Percentiles rank a stretch among this genome's conserved stretches.
Evolutionary conservation across 2,329 filamentous ascomycete species (phyloP).

Genomic region (Cladorrhinum sp.): DNA sequence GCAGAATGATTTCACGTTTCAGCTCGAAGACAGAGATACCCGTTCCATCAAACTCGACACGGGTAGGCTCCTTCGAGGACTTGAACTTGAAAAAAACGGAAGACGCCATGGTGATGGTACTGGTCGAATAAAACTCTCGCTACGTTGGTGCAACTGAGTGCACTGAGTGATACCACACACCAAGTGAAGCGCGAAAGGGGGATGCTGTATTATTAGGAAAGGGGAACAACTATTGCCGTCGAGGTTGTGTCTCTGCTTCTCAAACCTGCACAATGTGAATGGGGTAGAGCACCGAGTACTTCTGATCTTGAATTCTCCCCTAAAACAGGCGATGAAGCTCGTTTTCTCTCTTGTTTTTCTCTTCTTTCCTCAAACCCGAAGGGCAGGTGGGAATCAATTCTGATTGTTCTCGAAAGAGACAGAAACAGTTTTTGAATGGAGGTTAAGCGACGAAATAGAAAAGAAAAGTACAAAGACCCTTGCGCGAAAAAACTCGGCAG

Average conservation of each 20-base stretch:
- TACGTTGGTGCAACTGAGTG: slow-evolving; percentile 15
- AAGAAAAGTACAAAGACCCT: slow-evolving; percentile 36
- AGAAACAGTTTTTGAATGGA: slow-evolving; percentile 31
- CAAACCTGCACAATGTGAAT: slow-evolving; percentile 23
- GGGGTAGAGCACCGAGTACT: slow-evolving; percentile 21
- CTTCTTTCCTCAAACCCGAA: slow-evolving; percentile 37
- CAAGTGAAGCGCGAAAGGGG: slow-evolving; percentile 5
- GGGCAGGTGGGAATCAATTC: slow-evolving; percentile 48
- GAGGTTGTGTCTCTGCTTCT: slow-evolving; percentile 12
- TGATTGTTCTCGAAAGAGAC: slow-evolving; percentile 46
- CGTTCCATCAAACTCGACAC: slow-evolving; percentile 95
- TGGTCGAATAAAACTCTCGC: slow-evolving; percentile 4
- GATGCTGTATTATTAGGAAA: slow-evolving; percentile 23
- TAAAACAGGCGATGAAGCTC: slow-evolving; percentile 28
- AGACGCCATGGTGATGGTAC: slow-evolving; percentile 69
- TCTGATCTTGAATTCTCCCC: slow-evolving; percentile 23
- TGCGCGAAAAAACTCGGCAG: slow-evolving; percentile 23
- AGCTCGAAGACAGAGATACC: slow-evolving; percentile 98
- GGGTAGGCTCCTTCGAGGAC: slow-evolving; percentile 90
- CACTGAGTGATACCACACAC: slow-evolving; percentile 16
- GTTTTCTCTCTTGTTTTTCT: slow-evolving; percentile 35
- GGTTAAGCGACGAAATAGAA: slow-evolving; percentile 28
- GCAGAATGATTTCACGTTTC: slow-evolving; percentile 96
- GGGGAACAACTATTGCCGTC: neutral
- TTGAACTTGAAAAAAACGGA: slow-evolving; percentile 99